Evolutionary conservation across 1,284 basidiomycete species (phyloP).

Genomic region (Cryptococcus sp.): DNA sequence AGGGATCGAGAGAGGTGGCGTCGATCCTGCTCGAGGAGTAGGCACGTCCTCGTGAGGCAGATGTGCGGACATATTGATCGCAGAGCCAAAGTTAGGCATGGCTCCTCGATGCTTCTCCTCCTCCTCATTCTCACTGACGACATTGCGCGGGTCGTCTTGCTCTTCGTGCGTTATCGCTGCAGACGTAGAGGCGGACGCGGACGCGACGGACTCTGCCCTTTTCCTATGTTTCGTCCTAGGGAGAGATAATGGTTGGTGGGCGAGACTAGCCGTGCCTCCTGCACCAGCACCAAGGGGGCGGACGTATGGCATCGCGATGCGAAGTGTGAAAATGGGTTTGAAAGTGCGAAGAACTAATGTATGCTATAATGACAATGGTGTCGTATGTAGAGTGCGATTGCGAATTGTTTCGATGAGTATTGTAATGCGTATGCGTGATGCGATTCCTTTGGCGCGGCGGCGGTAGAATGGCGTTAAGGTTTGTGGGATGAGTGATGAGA

Average conservation of each 20-base stretch:
- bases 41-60: constrained; percentile 8
- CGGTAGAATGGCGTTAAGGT: too few species aligned
- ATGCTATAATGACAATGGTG: too few species aligned
- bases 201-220: neutral
- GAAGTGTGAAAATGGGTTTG: too few species aligned
- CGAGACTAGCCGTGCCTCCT: neutral
- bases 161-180: neutral
- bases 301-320: neutral
- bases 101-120: too few species aligned
- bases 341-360: too few species aligned
- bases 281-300: neutral
- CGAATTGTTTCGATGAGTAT: too few species aligned
- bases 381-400: too few species aligned
- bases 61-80: neutral
- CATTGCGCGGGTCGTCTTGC: neutral
- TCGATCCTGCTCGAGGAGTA: constrained; percentile 7
- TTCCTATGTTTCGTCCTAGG: neutral
- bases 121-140: too few species aligned
- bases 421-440: too few species aligned
- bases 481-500: too few species aligned
- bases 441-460: too few species aligned
- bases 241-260: neutral
- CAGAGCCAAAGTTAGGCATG: neutral
- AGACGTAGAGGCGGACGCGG: neutral
- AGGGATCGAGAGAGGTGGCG: neutral